These are phyloP conservation scores for Amaranthus cruentus DNA, from an alignment of 148 eudicot species.

Conservation along the genomic window DNA sequence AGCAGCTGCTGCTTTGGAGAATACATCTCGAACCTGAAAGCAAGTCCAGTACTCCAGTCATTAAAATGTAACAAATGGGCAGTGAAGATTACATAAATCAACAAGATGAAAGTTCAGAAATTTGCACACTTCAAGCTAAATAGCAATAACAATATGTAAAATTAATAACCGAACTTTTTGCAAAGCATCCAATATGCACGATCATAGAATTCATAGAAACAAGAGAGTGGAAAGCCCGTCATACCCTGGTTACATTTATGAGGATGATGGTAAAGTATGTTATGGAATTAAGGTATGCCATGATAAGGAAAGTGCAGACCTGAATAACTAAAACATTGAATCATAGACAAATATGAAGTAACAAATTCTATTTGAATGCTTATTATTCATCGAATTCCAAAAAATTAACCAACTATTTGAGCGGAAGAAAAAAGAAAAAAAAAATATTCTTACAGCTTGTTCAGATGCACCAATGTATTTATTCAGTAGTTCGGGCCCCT, in stretches of 20 bases:
- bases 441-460: conserved; percentile 70
- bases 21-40: conserved; percentile 90
- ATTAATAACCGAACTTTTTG: not conserved
- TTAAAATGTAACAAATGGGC: not conserved
- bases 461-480: conserved; percentile 99
- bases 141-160: not conserved
- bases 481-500: conserved; percentile 94
- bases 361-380: not conserved
- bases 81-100: not conserved
- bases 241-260: not conserved
- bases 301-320: not conserved
- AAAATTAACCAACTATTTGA: not conserved
- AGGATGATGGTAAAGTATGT: not conserved
- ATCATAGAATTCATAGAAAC: not conserved
- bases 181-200: not conserved
- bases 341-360: not conserved
- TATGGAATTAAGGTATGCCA: not conserved
- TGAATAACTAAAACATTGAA: not conserved
- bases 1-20: conserved; percentile 94
- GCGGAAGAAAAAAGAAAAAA: not conserved
- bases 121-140: not conserved
- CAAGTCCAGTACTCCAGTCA: conserved; percentile 10
- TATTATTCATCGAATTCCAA: not conserved
- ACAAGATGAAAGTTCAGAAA: not conserved
- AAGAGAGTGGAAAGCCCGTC: not conserved